Base-by-base conservation (phyloP, 179 eudicot genomes). In the Beta macrorhiza region DNA sequence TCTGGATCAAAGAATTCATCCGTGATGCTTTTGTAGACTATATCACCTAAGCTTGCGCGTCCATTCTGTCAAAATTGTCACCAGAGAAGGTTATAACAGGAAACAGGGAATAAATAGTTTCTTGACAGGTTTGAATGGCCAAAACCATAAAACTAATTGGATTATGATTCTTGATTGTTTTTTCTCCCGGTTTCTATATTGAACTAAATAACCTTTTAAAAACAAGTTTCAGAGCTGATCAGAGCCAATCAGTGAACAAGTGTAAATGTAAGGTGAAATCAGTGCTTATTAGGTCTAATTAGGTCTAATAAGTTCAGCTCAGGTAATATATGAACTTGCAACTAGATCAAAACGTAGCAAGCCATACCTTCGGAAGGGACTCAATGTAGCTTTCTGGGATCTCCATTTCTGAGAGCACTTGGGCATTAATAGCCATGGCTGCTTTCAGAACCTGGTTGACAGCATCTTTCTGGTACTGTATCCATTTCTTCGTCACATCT, bases 401-500 rank as follows among this genome's bases (percentile, higher is more conserved):
- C 82, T 92, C 95, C 98, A 95, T 95, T 87, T 95, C 98, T 64
- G 92, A 85, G 19, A 93, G 87, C 14, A 91, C 80, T 62, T 93
- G 93, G 76, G 98, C 97, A 83, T 95, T 95, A 53, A 95, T 95
- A 61, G 98, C 97, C 97, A 93, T 89, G 49, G 98, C 91, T 75
- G 98, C 98, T 89, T 95, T 95, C 32, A 95, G 84, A 14, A 95
- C 98, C 92, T 95, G 98, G 82, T 90, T 95, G 58, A 93, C 97
- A 22, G 92, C 89, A 53, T 95, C 98, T 83, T 91, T 95, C 76
- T 93, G 98, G 61, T 84, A 81, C 29, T 92, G 93, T 67, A 93
- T 64, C 89, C 92, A 92, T 88, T 90, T 92, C 81, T 92, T 81
- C 0, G 98, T 87, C 20, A 42, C 82, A 14, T 92, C 92, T 1